These are phyloP conservation scores for Diplodia mutila DNA, from an alignment of 2,329 filamentous ascomycete genomes.

Conservation along the genomic window DNA sequence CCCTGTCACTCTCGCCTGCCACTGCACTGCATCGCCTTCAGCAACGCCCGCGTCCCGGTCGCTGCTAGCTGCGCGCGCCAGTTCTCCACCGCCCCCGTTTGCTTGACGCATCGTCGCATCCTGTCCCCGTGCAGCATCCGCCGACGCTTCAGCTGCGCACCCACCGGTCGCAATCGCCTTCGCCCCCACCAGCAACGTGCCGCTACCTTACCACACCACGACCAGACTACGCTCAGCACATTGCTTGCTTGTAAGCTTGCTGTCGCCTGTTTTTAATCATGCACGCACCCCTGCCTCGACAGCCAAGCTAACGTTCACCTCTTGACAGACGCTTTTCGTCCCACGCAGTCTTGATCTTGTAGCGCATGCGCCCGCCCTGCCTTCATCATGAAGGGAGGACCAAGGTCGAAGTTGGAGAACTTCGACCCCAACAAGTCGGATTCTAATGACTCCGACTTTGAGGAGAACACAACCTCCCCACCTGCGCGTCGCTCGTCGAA, in stretches of 20 bases:
- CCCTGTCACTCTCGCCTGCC: neutral
- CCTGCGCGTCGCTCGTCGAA: neutral
- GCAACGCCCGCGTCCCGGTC: neutral
- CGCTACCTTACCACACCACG: neutral
- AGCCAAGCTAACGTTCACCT: neutral
- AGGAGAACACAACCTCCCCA: slow-evolving; percentile 25
- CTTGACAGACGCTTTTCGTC: neutral
- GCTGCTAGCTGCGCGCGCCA: neutral
- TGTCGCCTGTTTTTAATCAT: too few relatives aligned
- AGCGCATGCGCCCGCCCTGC: neutral
- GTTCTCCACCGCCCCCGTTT: neutral
- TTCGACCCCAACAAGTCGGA: slow-evolving; percentile 46
- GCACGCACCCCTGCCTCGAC: neutral
- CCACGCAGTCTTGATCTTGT: neutral
- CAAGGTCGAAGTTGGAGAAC: slow-evolving; percentile 40
- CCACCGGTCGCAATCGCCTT: slow-evolving; percentile 16
- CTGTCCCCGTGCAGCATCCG: slow-evolving; percentile 11
- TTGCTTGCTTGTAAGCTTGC: slow-evolving; percentile 5
- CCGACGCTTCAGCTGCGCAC: slow-evolving; percentile 20
- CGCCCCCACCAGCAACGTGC: neutral
- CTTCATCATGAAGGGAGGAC: slow-evolving; percentile 38
- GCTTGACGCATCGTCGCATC: neutral
- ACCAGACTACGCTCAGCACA: neutral
- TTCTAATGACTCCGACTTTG: slow-evolving; percentile 44
- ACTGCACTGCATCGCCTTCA: slow-evolving; percentile 6